Evolutionary conservation across 106 monocot species (phyloP).

Genomic region (Xerophyta viscosa): DNA sequence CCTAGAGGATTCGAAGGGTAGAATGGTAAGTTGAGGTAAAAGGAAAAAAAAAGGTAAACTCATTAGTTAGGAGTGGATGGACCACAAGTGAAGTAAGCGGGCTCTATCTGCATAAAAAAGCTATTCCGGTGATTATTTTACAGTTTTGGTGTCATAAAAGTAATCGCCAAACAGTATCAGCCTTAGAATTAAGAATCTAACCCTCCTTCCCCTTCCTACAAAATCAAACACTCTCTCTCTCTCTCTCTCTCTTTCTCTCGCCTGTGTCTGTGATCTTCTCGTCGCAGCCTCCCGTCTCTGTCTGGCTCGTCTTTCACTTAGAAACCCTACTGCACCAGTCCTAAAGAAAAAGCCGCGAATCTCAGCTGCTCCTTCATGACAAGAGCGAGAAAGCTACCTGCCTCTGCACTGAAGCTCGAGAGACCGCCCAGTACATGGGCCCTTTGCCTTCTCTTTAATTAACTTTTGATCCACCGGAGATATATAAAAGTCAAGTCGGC

Average conservation of each 20-base stretch:
- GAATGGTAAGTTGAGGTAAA: no score
- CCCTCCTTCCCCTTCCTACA: slow-evolving; percentile 17
- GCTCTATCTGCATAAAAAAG: not conserved
- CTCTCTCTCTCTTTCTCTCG: slow-evolving; percentile 22
- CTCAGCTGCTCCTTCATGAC: no score
- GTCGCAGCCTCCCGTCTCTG: slow-evolving; percentile 13
- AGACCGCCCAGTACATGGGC: not conserved
- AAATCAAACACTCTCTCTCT: slow-evolving; percentile 47
- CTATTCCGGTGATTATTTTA: not conserved
- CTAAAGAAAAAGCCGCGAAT: no score
- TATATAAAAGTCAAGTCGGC: not conserved
- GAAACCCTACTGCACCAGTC: not conserved
- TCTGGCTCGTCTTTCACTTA: slow-evolving; percentile 4
- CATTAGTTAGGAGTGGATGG: no score
- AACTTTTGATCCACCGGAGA: no score
- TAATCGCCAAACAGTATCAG: slow-evolving; percentile 7
- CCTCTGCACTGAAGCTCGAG: no score
- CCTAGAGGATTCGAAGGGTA: no score
- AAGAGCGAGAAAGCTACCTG: not conserved
- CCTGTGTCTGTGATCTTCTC: no score
- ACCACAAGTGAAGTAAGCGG: no score
- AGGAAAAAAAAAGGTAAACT: no score
- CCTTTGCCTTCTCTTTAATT: no score
- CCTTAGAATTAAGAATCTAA: no score
- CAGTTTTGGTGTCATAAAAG: not conserved